These are phyloP conservation scores for Lipomyces spencermartinsiae DNA, from an alignment of 805 yeast genomes.

Conservation along the genomic window DNA sequence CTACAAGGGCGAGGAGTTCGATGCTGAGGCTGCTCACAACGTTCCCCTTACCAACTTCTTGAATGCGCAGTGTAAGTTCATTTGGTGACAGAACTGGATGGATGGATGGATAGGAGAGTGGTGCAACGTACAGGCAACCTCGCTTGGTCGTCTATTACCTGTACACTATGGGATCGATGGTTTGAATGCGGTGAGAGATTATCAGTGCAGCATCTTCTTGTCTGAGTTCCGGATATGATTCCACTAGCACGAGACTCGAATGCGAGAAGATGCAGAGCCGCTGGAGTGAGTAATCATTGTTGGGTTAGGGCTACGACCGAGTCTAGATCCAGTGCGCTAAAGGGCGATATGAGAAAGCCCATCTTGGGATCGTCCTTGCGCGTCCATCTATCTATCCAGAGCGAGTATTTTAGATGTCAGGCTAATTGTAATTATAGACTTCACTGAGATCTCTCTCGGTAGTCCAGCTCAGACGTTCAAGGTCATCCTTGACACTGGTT, in stretches of 20 bases:
- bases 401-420: background rate
- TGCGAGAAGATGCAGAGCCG: too few relatives aligned
- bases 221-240: too few relatives aligned
- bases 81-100: background rate
- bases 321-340: too few relatives aligned
- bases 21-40: conserved; percentile 58
- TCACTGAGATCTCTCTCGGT: conserved; percentile 87
- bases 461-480: conserved; percentile 93
- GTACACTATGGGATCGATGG: background rate
- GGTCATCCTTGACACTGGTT: conserved; percentile 95
- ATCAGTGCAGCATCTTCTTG: too few relatives aligned
- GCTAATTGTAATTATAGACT: conserved; percentile 54
- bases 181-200: background rate
- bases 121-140: too few relatives aligned
- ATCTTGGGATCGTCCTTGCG: background rate
- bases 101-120: background rate
- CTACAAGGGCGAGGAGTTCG: conserved; percentile 50
- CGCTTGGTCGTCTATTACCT: background rate
- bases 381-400: background rate
- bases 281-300: too few relatives aligned
- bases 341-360: background rate
- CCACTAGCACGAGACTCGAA: too few relatives aligned
- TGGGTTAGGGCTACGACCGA: too few relatives aligned
- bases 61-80: conserved; percentile 74
- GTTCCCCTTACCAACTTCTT: conserved; percentile 90